phyloP scores from a whole-genome alignment of 1,139 yeast species.

The Suhomyces bolitotheri region DNA sequence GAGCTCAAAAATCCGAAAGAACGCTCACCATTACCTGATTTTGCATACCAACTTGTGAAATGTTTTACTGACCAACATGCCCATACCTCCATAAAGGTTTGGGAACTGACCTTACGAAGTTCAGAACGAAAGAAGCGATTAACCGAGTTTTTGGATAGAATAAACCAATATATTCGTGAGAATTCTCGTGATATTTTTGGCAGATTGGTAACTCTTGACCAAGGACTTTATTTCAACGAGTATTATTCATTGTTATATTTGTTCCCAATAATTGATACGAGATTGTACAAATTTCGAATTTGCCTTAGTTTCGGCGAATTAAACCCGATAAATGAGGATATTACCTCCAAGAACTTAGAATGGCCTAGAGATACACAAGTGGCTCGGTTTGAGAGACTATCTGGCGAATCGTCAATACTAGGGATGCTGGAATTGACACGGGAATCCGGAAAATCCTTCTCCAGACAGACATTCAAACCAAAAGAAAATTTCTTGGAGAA shows the following conservation, averaged over 20 bases:
- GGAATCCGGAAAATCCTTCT: not conserved
- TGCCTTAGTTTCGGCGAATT: conserved; percentile 26
- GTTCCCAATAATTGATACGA: conserved; percentile 26
- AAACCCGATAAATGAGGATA: conserved; percentile 4
- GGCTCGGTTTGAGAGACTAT: not conserved
- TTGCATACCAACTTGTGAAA: conserved; percentile 19
- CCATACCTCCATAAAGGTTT: conserved; percentile 2
- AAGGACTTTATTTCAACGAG: conserved; percentile 22
- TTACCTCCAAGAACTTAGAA: conserved; percentile 1
- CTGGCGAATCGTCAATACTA: not conserved
- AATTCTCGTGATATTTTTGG: conserved; percentile 28
- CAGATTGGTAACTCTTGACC: conserved; percentile 17
- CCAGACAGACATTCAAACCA: not conserved
- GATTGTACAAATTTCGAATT: conserved; percentile 22
- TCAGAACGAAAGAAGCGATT: conserved; percentile 13
- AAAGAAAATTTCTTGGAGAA: not conserved
- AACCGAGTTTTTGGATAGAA: conserved; percentile 12
- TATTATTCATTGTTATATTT: conserved; percentile 26
- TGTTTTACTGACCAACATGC: conserved; percentile 18
- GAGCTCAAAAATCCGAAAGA: conserved; percentile 4
- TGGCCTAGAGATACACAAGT: not conserved
- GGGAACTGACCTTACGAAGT: conserved; percentile 10
- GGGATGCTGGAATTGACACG: conserved; percentile 3
- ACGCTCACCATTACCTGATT: conserved; percentile 22
- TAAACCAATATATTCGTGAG: conserved; percentile 18